Evolutionary conservation across 176 grass and related monocot genomes (phyloP).

Genomic region (Rhynchospora pubera): DNA sequence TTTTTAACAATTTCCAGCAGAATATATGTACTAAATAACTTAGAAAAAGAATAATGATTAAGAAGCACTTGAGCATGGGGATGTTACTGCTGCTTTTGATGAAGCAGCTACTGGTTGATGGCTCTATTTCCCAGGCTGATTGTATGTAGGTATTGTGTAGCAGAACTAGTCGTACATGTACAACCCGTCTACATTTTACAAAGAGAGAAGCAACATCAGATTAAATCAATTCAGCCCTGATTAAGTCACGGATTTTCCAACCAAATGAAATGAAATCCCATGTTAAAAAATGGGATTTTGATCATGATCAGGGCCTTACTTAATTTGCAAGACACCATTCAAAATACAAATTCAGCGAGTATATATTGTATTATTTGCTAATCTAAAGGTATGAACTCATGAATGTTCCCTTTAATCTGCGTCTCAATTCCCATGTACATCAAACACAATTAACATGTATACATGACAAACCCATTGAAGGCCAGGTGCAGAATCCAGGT

Average conservation of each 20-base stretch:
- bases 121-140: background rate
- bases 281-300: too few relatives aligned
- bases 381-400: background rate
- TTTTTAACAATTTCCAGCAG: background rate
- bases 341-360: background rate
- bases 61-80: background rate
- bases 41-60: background rate
- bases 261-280: too few relatives aligned
- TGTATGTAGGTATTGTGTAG: background rate
- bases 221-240: too few relatives aligned
- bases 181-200: background rate
- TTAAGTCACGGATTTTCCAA: too few relatives aligned
- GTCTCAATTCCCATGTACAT: too few relatives aligned
- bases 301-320: too few relatives aligned
- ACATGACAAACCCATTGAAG: too few relatives aligned
- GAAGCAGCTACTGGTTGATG: background rate
- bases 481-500: too few relatives aligned
- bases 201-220: background rate
- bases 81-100: background rate
- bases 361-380: background rate
- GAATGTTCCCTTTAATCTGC: background rate
- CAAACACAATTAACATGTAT: background rate
- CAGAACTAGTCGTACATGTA: background rate
- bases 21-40: background rate
- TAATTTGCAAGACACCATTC: background rate